Percentiles rank a stretch among this genome's conserved stretches.
Conservation (phyloP, 257 asterid genomes). For the Echium plantagineum region DNA sequence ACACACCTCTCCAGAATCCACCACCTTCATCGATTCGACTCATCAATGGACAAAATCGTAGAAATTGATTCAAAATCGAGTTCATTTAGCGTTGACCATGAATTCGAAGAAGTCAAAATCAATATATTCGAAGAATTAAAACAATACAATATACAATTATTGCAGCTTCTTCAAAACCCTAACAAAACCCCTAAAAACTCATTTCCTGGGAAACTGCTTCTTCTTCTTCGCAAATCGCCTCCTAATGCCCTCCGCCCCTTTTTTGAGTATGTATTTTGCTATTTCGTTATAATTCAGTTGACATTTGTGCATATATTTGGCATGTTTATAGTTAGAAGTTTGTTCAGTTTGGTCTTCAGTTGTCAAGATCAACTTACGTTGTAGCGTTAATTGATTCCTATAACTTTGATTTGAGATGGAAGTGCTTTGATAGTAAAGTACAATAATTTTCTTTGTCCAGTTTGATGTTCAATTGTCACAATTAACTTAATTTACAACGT, state of each 20-base stretch:
- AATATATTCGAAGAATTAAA: constrained; percentile 47
- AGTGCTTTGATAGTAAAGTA: no score
- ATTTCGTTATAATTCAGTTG: no score
- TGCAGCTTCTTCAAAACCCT: constrained; percentile 56
- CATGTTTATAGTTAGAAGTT: no score
- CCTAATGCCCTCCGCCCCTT: constrained; percentile 49
- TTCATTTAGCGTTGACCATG: constrained; percentile 4
- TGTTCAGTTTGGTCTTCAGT: no score
- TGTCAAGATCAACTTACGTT: no score
- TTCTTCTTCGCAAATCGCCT: constrained; percentile 44
- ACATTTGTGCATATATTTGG: no score
- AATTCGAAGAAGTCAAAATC: constrained; percentile 12
- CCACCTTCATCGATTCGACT: not conserved
- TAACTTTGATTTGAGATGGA: no score
- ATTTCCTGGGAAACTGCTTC: constrained; percentile 40
- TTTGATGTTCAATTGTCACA: no score
- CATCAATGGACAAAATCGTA: not conserved
- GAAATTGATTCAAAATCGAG: not conserved
- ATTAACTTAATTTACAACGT: no score
- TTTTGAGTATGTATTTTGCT: constrained; percentile 42
- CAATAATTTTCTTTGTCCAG: no score
- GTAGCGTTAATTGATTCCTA: no score
- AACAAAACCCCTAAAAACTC: constrained; percentile 16
- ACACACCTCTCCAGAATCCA: not conserved
- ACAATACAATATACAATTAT: constrained; percentile 39